phyloP scores from a whole-genome alignment of 768 basidiomycete species.

The Nidularia pulvinata region DNA sequence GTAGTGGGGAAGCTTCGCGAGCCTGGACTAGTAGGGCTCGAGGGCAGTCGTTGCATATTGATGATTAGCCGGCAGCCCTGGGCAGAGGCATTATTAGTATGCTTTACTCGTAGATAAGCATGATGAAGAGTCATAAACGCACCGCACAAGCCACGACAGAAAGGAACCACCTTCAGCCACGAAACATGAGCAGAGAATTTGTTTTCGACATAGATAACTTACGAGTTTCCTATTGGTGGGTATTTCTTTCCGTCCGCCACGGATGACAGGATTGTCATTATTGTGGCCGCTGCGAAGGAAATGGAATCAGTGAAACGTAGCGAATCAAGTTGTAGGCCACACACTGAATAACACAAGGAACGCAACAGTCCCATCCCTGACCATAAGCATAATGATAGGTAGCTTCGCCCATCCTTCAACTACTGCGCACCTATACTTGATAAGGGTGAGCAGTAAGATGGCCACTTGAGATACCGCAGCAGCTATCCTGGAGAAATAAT shows the following conservation, averaged over 20 bases:
- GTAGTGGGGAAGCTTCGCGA: slow-evolving; percentile 4
- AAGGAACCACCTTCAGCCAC: slow-evolving; percentile 19
- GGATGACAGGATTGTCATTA: slow-evolving; percentile 14
- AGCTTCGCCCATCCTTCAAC: slow-evolving; percentile 26
- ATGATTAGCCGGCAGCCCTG: slow-evolving; percentile 22
- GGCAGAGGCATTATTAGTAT: too few relatives aligned
- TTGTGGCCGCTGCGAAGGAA: slow-evolving; percentile 12
- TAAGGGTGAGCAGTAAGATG: slow-evolving; percentile 25
- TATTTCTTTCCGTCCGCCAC: slow-evolving; percentile 14
- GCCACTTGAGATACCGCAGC: slow-evolving; percentile 25
- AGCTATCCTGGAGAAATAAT: slow-evolving; percentile 12
- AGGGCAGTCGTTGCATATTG: slow-evolving; percentile 13
- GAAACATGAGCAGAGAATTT: background rate
- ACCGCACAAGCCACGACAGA: slow-evolving; percentile 23
- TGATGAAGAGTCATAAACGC: background rate
- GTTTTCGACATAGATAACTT: slow-evolving; percentile 1
- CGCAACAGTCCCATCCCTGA: slow-evolving; percentile 32
- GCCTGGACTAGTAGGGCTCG: background rate
- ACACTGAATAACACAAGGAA: slow-evolving; percentile 30
- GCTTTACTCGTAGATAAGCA: background rate
- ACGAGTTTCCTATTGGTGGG: slow-evolving; percentile 22
- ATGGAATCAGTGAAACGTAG: background rate
- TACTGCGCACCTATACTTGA: slow-evolving; percentile 22
- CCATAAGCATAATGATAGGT: slow-evolving; percentile 29
- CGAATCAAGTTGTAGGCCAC: background rate